These are phyloP conservation scores for Cordia subcordata DNA, from an alignment of 257 asterid species.

Conservation along the genomic window DNA sequence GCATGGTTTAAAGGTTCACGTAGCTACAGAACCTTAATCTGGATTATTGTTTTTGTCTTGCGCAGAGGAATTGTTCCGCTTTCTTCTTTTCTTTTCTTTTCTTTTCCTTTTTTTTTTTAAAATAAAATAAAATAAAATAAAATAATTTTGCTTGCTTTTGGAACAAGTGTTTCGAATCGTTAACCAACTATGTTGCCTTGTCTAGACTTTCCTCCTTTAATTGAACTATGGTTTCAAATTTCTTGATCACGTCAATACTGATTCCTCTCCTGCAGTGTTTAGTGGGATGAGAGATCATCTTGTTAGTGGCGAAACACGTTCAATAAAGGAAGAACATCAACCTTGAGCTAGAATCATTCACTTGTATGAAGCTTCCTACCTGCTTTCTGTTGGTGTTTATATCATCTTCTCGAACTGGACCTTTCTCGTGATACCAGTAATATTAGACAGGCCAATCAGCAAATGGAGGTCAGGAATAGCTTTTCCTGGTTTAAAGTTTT, in stretches of 20 bases:
- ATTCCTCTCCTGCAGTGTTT: constrained; percentile 20
- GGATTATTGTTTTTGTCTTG: constrained; percentile 30
- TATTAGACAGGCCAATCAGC: constrained; percentile 14
- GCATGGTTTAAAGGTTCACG: constrained; percentile 18
- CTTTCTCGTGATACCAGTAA: constrained; percentile 8
- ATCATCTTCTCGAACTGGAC: background rate
- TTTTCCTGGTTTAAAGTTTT: background rate
- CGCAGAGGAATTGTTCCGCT: constrained; percentile 23
- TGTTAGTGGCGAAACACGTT: background rate
- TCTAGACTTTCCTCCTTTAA: constrained; percentile 24
- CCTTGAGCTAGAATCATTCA: too few relatives aligned
- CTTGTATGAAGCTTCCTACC: constrained; percentile 1
- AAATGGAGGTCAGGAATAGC: constrained; percentile 22
- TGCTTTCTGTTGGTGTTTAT: constrained; percentile 11
- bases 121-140: too few relatives aligned
- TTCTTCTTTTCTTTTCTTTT: constrained; percentile 27
- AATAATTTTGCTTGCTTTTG: too few relatives aligned
- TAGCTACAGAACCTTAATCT: constrained; percentile 28
- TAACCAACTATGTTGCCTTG: constrained; percentile 24
- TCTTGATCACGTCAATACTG: constrained; percentile 20
- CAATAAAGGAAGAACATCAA: too few relatives aligned
- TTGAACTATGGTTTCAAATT: constrained; percentile 23
- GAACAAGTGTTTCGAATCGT: too few relatives aligned
- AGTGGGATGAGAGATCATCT: constrained; percentile 14
- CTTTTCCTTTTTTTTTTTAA: too few relatives aligned